phyloP scores from a whole-genome alignment of 1,284 basidiomycete species.

The Termitomyces sp. region DNA sequence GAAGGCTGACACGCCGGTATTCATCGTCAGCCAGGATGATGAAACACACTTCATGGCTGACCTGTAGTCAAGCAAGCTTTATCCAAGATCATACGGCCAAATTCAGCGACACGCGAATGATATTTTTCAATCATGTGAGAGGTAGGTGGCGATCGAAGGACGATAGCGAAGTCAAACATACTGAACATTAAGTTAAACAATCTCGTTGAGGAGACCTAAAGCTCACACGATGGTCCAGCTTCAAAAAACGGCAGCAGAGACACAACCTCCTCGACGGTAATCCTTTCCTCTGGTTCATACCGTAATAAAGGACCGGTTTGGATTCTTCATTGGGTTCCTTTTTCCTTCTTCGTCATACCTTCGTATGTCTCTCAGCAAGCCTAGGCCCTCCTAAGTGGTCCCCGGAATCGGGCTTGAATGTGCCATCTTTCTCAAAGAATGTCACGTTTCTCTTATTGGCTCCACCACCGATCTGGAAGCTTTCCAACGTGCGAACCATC shows the following conservation, averaged over 20 bases:
- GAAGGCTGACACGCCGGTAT: conserved; percentile 9
- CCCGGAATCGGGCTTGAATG: conserved; percentile 1
- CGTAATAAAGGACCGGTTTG: conserved; percentile 2
- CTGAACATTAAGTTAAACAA: not conserved
- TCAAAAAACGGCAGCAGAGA: conserved; percentile 3
- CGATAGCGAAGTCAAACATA: not conserved
- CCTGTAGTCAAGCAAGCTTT: not conserved
- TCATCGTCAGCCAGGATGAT: not conserved
- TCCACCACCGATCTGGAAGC: conserved; percentile 8
- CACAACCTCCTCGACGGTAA: conserved; percentile 6
- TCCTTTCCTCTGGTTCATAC: conserved; percentile 8
- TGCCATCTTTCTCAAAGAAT: conserved; percentile 2
- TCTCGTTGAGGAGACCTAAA: not conserved
- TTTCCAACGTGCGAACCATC: conserved; percentile 11
- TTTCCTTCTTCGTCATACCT: conserved; percentile 1
- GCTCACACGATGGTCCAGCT: not conserved
- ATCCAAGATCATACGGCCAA: not conserved
- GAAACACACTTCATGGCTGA: conserved; percentile 3
- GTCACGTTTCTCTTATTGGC: conserved; percentile 1
- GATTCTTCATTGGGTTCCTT: conserved; percentile 4
- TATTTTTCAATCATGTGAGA: not conserved
- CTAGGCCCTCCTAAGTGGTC: conserved; percentile 5
- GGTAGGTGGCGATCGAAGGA: not conserved
- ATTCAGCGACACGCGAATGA: not conserved
- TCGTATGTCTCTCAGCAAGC: conserved; percentile 3